These are phyloP conservation scores for Tuctoria greenei DNA, from an alignment of 176 grass and related monocot species.

Conservation along the genomic window DNA sequence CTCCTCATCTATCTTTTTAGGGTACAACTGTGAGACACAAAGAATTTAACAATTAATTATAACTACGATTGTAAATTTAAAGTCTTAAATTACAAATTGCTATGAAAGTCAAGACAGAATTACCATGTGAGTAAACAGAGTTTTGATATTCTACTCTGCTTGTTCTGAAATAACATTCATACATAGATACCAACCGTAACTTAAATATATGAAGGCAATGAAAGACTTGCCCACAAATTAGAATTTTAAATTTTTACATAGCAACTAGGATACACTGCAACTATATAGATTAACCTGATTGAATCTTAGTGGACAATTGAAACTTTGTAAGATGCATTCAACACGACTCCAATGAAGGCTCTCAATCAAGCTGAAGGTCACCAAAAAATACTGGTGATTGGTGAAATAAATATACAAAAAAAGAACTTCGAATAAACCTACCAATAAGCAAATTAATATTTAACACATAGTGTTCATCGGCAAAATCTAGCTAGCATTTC, in stretches of 20 bases:
- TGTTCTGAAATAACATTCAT: constrained; percentile 1
- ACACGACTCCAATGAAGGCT: constrained; percentile 12
- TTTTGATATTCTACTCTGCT: not conserved
- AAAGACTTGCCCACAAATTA: not conserved
- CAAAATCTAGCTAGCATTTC: not conserved
- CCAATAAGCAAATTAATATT: constrained; percentile 13
- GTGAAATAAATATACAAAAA: constrained; percentile 2
- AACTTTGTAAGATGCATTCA: not conserved
- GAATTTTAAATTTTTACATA: not conserved
- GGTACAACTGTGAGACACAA: constrained; percentile 56
- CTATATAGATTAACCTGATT: not conserved
- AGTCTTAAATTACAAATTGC: not conserved
- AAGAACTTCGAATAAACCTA: constrained; percentile 9
- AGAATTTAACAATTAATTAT: not conserved
- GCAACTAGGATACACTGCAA: not conserved
- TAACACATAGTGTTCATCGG: constrained; percentile 8
- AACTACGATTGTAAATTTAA: constrained; percentile 1
- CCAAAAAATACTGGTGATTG: not conserved
- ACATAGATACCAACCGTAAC: constrained; percentile 7
- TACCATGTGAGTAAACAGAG: not conserved
- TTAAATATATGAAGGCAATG: constrained; percentile 3
- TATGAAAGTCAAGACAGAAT: constrained; percentile 10
- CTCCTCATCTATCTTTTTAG: constrained; percentile 63
- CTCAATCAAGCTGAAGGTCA: constrained; percentile 11
- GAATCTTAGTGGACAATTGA: not conserved